Percentiles rank a stretch among this genome's conserved stretches.
Evolutionary conservation across 148 eudicot species (phyloP).

Genomic region (Chenopodium formosanum): DNA sequence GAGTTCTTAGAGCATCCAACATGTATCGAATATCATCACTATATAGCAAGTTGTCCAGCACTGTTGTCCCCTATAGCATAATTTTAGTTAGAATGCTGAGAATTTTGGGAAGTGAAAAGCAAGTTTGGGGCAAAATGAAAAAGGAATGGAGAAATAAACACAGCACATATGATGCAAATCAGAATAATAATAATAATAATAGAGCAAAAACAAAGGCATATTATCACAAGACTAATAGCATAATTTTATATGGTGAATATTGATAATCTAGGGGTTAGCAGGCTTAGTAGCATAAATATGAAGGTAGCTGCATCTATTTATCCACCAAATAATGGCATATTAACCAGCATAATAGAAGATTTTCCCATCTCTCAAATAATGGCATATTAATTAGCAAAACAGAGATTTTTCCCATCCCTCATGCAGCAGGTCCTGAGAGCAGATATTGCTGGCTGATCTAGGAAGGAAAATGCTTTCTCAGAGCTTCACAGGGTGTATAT

Average conservation of each 20-base stretch:
- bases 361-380: too few relatives aligned
- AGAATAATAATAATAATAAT: neutral
- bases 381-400: too few relatives aligned
- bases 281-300: too few relatives aligned
- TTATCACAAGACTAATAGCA: too few relatives aligned
- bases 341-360: too few relatives aligned
- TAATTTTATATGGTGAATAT: too few relatives aligned
- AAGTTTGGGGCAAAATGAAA: neutral
- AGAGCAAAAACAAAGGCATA: neutral
- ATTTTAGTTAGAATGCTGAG: constrained; percentile 1
- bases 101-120: neutral
- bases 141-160: neutral
- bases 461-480: neutral
- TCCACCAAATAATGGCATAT: too few relatives aligned
- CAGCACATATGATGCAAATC: neutral
- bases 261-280: too few relatives aligned
- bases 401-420: too few relatives aligned
- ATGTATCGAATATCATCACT: constrained; percentile 95
- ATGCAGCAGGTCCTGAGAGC: too few relatives aligned
- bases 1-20: constrained; percentile 96
- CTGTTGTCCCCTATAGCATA: constrained; percentile 75
- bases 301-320: too few relatives aligned
- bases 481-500: neutral
- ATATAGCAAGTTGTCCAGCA: constrained; percentile 82
- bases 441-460: neutral